Base-by-base conservation (phyloP, 148 eudicot species). In the Fagopyrum homotropicum region DNA sequence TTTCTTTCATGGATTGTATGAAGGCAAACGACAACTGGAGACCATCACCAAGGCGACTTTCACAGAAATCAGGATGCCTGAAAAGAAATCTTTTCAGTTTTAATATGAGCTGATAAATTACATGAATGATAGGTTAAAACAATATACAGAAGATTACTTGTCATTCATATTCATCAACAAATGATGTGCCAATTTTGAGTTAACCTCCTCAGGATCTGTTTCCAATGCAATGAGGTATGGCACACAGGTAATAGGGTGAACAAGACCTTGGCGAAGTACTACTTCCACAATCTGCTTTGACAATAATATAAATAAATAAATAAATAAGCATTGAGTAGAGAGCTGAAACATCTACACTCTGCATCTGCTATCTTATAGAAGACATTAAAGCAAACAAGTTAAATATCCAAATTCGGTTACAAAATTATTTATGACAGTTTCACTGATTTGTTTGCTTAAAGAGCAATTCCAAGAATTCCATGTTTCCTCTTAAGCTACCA, bases 211-310 rank as follows among this genome's bases (percentile, higher is more conserved):
- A 15, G 93, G 92, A 85, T 95, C 98, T 72, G 98, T 95, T 85
- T 92, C 98, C 77, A 95, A 88, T 49, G 98, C 98, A 78, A 95
- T 90, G 75, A 95, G 93, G 84, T 79, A 85, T 45, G 98, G 97
- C n/a, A 95, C 96, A 82, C 98, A 95, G 45, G 98, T 95, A 72
- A 95, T 92, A 59, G 98, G 98, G 85, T 95, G 98, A 64, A 95
- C 97, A 73, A 95, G 93, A 77, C 98, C 98, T 82, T 95, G 98
- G 61, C 98, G 98, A 69, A 95, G 84, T 73, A 91, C 96, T 73
- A 92, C 82, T 81, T 95, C 98, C 68, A 95, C 93, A 84, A 92
- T 95, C 98, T 95, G 89, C 79, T 76, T 9, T 60, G 26, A 79
- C 11, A 52, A 80, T 43, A 74, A 43, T 11, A 74, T 16, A 22